Conservation (phyloP, 306 rosid species). For the Carpinus fangiana region DNA sequence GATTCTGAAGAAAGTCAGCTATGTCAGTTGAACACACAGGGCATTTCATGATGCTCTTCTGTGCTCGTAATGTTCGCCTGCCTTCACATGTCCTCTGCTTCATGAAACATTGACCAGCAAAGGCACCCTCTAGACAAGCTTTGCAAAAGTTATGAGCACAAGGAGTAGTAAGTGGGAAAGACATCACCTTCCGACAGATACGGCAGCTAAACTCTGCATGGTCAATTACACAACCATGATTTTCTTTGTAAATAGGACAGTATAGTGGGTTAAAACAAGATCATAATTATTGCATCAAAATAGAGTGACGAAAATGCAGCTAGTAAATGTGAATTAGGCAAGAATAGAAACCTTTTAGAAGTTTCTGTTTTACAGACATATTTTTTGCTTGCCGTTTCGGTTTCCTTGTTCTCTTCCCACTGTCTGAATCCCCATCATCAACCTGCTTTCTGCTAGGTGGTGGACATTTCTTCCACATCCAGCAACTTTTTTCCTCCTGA, state of each 20-base stretch:
- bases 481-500: slow-evolving; percentile 51
- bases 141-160: slow-evolving; percentile 73
- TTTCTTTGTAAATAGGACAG: not conserved
- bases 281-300: not conserved
- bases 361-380: slow-evolving; percentile 29
- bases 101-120: slow-evolving; percentile 49
- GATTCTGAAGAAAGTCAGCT: slow-evolving; percentile 71
- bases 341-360: slow-evolving; percentile 46
- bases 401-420: slow-evolving; percentile 18
- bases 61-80: slow-evolving; percentile 58
- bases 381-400: slow-evolving; percentile 3
- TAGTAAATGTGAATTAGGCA: not conserved
- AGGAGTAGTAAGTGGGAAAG: slow-evolving; percentile 59
- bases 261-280: not conserved
- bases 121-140: slow-evolving; percentile 57
- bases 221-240: not conserved
- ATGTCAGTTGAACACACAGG: slow-evolving; percentile 68
- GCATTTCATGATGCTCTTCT: slow-evolving; percentile 66
- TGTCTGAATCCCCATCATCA: slow-evolving; percentile 13
- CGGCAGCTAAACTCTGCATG: slow-evolving; percentile 62
- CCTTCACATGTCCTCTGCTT: slow-evolving; percentile 44
- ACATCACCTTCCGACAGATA: slow-evolving; percentile 50
- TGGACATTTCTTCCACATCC: slow-evolving; percentile 69
- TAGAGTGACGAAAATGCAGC: not conserved
- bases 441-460: slow-evolving; percentile 46